phyloP scores from a whole-genome alignment of 495 filamentous ascomycete species.

The Rhizodiscina lignyota region DNA sequence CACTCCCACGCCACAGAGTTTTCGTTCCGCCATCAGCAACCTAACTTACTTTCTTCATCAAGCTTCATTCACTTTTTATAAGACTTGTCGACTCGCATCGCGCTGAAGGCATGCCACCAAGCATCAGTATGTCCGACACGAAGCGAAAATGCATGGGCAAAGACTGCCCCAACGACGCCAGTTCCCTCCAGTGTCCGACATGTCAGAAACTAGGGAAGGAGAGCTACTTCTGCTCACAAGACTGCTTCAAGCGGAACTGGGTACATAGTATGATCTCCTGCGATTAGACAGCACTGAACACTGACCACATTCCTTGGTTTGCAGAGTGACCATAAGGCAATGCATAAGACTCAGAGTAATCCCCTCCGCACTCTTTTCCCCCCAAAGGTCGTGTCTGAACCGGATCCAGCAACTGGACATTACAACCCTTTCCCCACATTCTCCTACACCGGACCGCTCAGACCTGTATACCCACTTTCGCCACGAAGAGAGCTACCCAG shows the following conservation, averaged over 20 bases:
- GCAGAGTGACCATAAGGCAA: constrained; percentile 73
- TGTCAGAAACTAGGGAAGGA: constrained; percentile 81
- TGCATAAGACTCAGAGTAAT: constrained; percentile 76
- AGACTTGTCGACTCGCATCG: no score
- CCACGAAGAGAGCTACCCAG: constrained; percentile 55
- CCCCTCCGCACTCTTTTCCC: constrained; percentile 48
- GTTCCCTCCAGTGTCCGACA: constrained; percentile 79
- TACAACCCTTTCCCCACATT: constrained; percentile 87
- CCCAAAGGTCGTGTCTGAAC: constrained; percentile 69
- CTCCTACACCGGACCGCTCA: constrained; percentile 58
- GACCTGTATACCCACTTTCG: constrained; percentile 84
- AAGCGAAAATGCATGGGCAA: constrained; percentile 62
- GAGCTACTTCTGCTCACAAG: constrained; percentile 94
- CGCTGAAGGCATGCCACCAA: no score
- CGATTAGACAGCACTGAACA: constrained; percentile 8
- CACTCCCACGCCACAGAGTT: no score
- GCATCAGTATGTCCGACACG: constrained; percentile 12
- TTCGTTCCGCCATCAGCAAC: no score
- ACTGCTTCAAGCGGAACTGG: constrained; percentile 98
- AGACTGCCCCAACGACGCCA: constrained; percentile 71
- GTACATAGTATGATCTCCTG: constrained; percentile 40
- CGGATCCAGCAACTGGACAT: constrained; percentile 71
- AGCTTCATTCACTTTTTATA: no score
- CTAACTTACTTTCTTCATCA: no score
- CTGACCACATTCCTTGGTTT: constrained; percentile 3